Conservation (phyloP, 805 yeast genomes). For the Candida gorgasii region DNA sequence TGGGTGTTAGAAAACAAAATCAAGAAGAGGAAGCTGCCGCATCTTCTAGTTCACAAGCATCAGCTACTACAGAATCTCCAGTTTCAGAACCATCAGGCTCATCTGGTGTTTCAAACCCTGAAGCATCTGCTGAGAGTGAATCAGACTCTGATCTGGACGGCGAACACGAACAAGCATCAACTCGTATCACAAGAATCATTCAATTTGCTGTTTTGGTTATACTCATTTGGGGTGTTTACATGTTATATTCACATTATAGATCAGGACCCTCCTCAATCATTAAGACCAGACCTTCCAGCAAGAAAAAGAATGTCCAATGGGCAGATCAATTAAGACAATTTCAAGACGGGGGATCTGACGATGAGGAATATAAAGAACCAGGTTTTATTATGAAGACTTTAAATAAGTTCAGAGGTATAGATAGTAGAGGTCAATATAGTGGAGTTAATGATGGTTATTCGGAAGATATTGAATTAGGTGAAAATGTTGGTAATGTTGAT, state of each 20-base stretch:
- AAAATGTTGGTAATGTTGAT: conserved; percentile 25
- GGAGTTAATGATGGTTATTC: conserved; percentile 19
- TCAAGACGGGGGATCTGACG: conserved; percentile 29
- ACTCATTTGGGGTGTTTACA: conserved; percentile 42
- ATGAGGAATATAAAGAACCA: conserved; percentile 21
- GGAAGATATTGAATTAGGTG: conserved; percentile 49
- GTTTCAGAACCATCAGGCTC: not conserved
- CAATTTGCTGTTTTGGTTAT: conserved; percentile 40
- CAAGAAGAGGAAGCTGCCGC: not conserved
- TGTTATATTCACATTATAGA: conserved; percentile 36
- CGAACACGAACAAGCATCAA: not conserved
- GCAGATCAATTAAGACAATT: conserved; percentile 43
- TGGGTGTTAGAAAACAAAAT: conserved; percentile 23
- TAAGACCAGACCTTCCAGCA: conserved; percentile 32
- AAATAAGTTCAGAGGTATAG: conserved; percentile 29
- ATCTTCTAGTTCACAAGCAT: not conserved
- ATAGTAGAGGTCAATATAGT: conserved; percentile 11
- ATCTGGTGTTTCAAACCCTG: too few relatives aligned
- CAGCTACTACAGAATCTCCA: not conserved
- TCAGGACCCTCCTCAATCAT: conserved; percentile 45
- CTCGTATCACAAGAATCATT: conserved; percentile 35
- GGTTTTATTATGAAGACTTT: conserved; percentile 41
- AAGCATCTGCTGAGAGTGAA: not conserved
- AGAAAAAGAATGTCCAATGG: conserved; percentile 49
- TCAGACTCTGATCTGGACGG: conserved; percentile 1